Evolutionary conservation across 1,139 yeast species (phyloP), one percentile per base, ranked within the genome.

Genomic region (Arxiozyma heterogenica): DNA sequence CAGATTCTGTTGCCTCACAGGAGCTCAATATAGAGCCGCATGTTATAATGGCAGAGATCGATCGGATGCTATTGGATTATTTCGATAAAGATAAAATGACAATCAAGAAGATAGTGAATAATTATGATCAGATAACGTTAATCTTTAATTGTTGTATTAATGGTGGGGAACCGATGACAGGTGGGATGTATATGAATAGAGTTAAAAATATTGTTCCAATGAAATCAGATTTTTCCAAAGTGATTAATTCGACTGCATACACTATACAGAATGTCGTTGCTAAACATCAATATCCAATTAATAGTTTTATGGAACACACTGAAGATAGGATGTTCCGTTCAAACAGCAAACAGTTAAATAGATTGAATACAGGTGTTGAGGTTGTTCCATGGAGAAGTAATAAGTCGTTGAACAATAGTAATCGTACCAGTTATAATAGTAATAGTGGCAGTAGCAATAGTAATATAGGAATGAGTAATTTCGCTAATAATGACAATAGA

Each of bases 341-440:
- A 43, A 20, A 5, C 34, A 17, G 23, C 17, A 20, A 12, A 38
- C 17, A 46, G 17, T 34, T 41, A 34, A 38, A 23, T 5, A 23
- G 20, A 38, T 34, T 21, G 12, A 46, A 12, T n/a, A 23, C 23
- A 23, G 53, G 60, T 30, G 58, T 57, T 22, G 58, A 71, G 3
- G 70, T 69, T 5, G 77, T 78, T 12, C 93, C 94, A 1, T 89
- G 96, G 96, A 76, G 96, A 62, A 73, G 82, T 50, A 69, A 83
- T 7, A 78, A 81, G 57, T 83, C 84, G 15, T 77, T n/a, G 7
- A 27, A 27, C 30, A 27, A 7, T 7, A 27, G 30, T 27, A 8
- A 4, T 27, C 30, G 30, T 27, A 23, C 27, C 27, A 23, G 27
- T 23, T 23, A 23, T 23, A 23, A 39, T 15, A 34, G 41, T n/a